Conservation (phyloP, 2,329 filamentous ascomycete genomes). For the Aspergillus candidus region DNA sequence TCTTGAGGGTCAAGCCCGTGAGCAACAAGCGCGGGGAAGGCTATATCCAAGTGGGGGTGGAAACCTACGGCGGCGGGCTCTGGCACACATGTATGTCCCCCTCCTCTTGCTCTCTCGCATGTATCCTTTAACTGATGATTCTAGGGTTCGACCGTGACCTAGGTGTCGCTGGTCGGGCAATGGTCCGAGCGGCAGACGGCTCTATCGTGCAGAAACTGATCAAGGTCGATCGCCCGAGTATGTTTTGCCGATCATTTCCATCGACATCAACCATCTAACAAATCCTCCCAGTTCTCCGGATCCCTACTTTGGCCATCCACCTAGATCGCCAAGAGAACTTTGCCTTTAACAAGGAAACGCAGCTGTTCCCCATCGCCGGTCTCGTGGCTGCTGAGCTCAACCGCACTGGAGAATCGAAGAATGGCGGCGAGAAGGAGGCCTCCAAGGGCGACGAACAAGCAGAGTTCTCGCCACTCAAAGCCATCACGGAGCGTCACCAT, state of each 20-base stretch:
- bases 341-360: slow-evolving; percentile 92
- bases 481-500: slow-evolving; percentile 77
- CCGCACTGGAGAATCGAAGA: slow-evolving; percentile 50
- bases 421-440: slow-evolving; percentile 21
- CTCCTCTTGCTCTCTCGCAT: neutral
- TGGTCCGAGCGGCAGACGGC: slow-evolving; percentile 68
- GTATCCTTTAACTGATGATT: slow-evolving; percentile 8
- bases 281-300: slow-evolving; percentile 59
- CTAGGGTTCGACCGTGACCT: slow-evolving; percentile 87
- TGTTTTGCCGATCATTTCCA: slow-evolving; percentile 4
- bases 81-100: slow-evolving; percentile 72
- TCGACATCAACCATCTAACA: neutral
- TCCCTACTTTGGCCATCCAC: slow-evolving; percentile 91
- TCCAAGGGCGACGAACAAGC: slow-evolving; percentile 32
- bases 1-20: slow-evolving; percentile 85
- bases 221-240: slow-evolving; percentile 77
- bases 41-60: slow-evolving; percentile 90
- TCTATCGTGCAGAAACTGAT: slow-evolving; percentile 77
- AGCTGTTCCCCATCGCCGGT: slow-evolving; percentile 88
- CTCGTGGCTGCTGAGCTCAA: slow-evolving; percentile 85
- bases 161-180: slow-evolving; percentile 78
- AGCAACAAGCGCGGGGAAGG: slow-evolving; percentile 82
- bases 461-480: slow-evolving; percentile 67
- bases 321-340: slow-evolving; percentile 81
- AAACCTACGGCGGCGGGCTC: slow-evolving; percentile 92